Base-by-base conservation (phyloP, 441 rosid species). In the Gossypium schwendimanii region DNA sequence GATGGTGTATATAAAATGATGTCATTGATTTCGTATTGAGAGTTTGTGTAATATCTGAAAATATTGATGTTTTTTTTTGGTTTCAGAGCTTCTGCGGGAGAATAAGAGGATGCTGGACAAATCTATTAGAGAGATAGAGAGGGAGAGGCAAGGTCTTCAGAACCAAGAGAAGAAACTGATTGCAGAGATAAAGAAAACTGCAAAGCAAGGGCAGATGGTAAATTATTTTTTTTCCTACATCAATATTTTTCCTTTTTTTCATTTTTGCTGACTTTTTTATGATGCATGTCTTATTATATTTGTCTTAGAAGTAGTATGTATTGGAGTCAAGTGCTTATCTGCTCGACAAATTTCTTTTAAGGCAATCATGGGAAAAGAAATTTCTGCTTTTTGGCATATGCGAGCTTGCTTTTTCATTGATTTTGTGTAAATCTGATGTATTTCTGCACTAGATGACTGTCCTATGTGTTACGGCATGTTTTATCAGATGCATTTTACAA, bases 201-300 rank as follows among this genome's bases (percentile, higher is more conserved):
- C 96, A 57, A 90, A 91, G 80, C 97, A 91, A 79, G 98, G 98
- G 39, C 98, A 94, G 77, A 91, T 94, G 98, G 97, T 87, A 52
- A 6, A 81, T 79, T 74, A 1, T n/a, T 3, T 20, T 3, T 24
- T 47, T 47, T 31, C 33, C 36, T 24, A 6, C 10, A 14, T 23
- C 8, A 1, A 24, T 65, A 45, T 5, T 23, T 18, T 23, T 45
- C 8, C 15, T 45, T 17, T 6, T 53, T 64, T 14, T 9, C 5
- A 1, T 49, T 14, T 6, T 4, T 20, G 60, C 60, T n/a, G 14
- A 23, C 6, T 47, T 65, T 14, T 23, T 65, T 31, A 31, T 31
- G 33, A 47, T 12, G 21, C 8, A 3, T 45, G 21, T 65, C 6
- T 23, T 45, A 4, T 65, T 23, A 23, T 23, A 23, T 24, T 66